These are phyloP conservation scores for Claviceps africana DNA, from an alignment of 2,329 filamentous ascomycete genomes.

Conservation along the genomic window DNA sequence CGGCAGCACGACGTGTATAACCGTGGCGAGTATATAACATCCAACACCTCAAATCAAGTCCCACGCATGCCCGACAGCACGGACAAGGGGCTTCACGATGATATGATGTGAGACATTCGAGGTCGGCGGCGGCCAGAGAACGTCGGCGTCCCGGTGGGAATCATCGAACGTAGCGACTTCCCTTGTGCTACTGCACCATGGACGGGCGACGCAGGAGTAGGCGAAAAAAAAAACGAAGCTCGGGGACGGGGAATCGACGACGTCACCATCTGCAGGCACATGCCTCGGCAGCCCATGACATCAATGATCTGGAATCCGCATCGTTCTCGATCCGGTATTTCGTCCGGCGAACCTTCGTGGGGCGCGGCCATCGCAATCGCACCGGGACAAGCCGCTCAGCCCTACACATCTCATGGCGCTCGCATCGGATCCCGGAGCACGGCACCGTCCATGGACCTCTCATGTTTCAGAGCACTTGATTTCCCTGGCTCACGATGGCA, in stretches of 20 bases:
- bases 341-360: too few species aligned
- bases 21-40: background rate
- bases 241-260: background rate
- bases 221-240: background rate
- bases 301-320: background rate
- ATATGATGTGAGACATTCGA: background rate
- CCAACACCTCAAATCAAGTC: background rate
- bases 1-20: background rate
- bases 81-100: background rate
- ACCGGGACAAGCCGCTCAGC: too few species aligned
- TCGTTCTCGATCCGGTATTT: background rate
- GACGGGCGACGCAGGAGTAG: background rate
- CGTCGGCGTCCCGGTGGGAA: too few species aligned
- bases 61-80: background rate
- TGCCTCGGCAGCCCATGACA: background rate
- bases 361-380: too few species aligned
- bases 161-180: too few species aligned
- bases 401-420: too few species aligned
- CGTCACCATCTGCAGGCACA: background rate
- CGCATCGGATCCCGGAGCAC: too few species aligned
- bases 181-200: too few species aligned
- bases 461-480: too few species aligned
- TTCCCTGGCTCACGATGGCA: too few species aligned
- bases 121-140: background rate
- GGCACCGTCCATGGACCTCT: too few species aligned